Percentiles rank a stretch among this genome's conserved stretches.
phyloP scores from a whole-genome alignment of 306 rosid species.

The Ormosia semicastrata region DNA sequence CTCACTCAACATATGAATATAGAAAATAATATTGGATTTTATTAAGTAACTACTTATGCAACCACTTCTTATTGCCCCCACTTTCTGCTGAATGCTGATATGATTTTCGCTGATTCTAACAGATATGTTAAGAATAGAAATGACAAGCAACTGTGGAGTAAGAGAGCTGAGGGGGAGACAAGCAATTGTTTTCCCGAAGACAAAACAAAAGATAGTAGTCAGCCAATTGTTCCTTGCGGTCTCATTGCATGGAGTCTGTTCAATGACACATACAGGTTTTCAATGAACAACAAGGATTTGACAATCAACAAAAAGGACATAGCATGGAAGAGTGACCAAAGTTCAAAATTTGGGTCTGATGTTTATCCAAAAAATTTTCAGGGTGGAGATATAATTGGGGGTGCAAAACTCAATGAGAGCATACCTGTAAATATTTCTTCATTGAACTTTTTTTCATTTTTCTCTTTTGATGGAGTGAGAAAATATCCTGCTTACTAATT shows the following conservation, averaged over 20 bases:
- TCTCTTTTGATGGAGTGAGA: not conserved
- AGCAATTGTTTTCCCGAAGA: slow-evolving; percentile 25
- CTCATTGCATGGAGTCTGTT: slow-evolving; percentile 93
- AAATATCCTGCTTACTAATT: not conserved
- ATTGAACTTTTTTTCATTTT: not conserved
- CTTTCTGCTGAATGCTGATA: not conserved
- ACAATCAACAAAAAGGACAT: slow-evolving; percentile 64
- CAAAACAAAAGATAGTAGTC: slow-evolving; percentile 1
- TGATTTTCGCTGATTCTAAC: slow-evolving; percentile 3
- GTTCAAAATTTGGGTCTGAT: slow-evolving; percentile 56
- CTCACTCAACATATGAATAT: not conserved
- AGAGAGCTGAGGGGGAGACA: slow-evolving; percentile 28
- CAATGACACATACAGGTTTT: slow-evolving; percentile 77
- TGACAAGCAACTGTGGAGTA: slow-evolving; percentile 55
- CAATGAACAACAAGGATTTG: slow-evolving; percentile 45
- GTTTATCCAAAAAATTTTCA: slow-evolving; percentile 83
- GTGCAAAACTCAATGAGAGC: slow-evolving; percentile 66
- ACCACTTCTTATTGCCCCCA: not conserved
- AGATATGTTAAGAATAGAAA: slow-evolving; percentile 89
- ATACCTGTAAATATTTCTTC: slow-evolving; percentile 56
- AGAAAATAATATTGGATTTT: not conserved
- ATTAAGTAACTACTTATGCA: not conserved
- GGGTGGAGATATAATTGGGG: slow-evolving; percentile 54
- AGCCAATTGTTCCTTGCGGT: slow-evolving; percentile 85
- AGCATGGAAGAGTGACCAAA: slow-evolving; percentile 76